Percentiles rank a stretch among this genome's conserved stretches.
Conservation (phyloP, 176 grass and related monocot genomes). For the Elymus sibiricus region DNA sequence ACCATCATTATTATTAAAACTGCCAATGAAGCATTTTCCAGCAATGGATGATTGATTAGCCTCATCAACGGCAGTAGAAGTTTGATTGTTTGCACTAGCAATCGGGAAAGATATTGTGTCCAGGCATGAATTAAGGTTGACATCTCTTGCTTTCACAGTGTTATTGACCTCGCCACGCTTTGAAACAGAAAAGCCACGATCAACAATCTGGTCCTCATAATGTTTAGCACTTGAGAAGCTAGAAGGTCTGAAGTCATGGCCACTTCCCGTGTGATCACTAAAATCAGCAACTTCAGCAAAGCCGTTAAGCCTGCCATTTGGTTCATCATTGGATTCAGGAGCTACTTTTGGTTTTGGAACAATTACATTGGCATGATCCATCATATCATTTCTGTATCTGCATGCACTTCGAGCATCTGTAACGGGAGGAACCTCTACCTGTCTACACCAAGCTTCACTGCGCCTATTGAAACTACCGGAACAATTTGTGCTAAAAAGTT, state of each 20-base stretch:
- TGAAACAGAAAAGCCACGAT: constrained; percentile 27
- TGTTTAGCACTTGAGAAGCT: constrained; percentile 23
- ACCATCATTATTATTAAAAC: constrained; percentile 37
- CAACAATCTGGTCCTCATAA: constrained; percentile 30
- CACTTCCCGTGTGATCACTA: constrained; percentile 22
- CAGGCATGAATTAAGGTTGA: constrained; percentile 40
- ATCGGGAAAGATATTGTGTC: constrained; percentile 46
- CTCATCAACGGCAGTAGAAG: constrained; percentile 23
- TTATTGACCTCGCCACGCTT: constrained; percentile 34
- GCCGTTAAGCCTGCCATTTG: constrained; percentile 24
- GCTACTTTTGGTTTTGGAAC: constrained; percentile 1
- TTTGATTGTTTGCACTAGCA: constrained; percentile 45
- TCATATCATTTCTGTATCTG: constrained; percentile 23
- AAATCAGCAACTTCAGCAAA: constrained; percentile 21
- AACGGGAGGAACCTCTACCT: constrained; percentile 12
- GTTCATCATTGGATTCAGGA: constrained; percentile 28
- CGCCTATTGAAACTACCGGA: constrained; percentile 19
- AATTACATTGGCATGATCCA: constrained; percentile 16
- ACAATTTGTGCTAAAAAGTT: constrained; percentile 32
- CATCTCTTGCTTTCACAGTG: constrained; percentile 40
- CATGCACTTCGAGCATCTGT: constrained; percentile 17
- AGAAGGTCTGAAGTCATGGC: constrained; percentile 32
- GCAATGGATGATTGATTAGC: constrained; percentile 20
- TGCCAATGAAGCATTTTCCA: constrained; percentile 43
- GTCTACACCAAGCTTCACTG: constrained; percentile 26